phyloP scores from a whole-genome alignment of 2,329 filamentous ascomycete species.

The Pseudonectria foliicola region DNA sequence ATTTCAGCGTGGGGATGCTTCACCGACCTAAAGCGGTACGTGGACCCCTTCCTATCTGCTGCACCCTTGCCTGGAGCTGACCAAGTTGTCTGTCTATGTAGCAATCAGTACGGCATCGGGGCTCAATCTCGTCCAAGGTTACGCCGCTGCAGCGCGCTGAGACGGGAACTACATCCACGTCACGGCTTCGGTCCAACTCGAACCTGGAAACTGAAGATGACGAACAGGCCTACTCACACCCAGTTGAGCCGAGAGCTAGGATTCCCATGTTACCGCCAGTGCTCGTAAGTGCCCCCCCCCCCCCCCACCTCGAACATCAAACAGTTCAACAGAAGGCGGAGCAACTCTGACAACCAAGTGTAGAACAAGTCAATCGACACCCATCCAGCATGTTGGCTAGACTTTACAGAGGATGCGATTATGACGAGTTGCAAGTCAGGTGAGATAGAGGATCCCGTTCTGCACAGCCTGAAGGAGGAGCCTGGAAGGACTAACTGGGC shows the following conservation, averaged over 20 bases:
- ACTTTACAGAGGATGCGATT: slow-evolving; percentile 90
- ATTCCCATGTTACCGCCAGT: slow-evolving; percentile 87
- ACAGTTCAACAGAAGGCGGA: not conserved
- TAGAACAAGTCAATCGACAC: slow-evolving; percentile 77
- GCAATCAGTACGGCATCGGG: slow-evolving; percentile 34
- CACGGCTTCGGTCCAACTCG: slow-evolving; percentile 64
- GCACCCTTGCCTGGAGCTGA: slow-evolving; percentile 8
- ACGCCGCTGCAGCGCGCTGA: slow-evolving; percentile 48
- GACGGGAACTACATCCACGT: slow-evolving; percentile 51
- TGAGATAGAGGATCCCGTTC: no score
- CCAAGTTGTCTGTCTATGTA: slow-evolving; percentile 4
- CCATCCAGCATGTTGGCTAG: slow-evolving; percentile 82
- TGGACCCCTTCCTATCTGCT: slow-evolving; percentile 15
- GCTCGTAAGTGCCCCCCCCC: slow-evolving; percentile 53
- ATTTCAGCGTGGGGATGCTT: slow-evolving; percentile 96
- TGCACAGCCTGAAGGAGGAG: no score
- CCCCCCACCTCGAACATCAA: no score
- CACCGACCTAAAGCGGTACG: slow-evolving; percentile 79
- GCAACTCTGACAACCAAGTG: slow-evolving; percentile 9
- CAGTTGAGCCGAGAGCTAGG: slow-evolving; percentile 75
- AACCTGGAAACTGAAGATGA: slow-evolving; percentile 51
- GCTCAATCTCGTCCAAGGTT: slow-evolving; percentile 46
- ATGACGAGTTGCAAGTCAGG: slow-evolving; percentile 88
- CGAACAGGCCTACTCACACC: slow-evolving; percentile 60
- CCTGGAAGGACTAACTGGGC: no score